Evolutionary conservation across 2,329 filamentous ascomycete genomes (phyloP).

Genomic region (Alternaria sp.): DNA sequence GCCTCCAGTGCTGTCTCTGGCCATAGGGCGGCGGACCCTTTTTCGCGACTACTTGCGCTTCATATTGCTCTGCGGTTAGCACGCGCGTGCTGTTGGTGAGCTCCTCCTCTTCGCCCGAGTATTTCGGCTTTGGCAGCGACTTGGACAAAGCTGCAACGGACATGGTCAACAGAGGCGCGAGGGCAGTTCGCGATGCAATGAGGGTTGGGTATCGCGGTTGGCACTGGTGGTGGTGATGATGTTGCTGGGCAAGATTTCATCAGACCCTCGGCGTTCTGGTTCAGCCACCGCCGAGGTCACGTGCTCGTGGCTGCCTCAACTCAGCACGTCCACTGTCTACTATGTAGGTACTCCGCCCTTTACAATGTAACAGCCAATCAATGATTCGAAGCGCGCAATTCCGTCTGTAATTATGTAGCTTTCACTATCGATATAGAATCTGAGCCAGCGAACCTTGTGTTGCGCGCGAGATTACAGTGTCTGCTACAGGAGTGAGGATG

Average conservation of each 20-base stretch:
- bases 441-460: background rate
- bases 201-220: background rate
- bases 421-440: background rate
- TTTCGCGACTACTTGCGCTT: slow-evolving; percentile 78
- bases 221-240: slow-evolving; percentile 2
- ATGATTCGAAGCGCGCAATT: background rate
- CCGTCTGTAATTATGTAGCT: background rate
- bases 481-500: background rate
- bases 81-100: slow-evolving; percentile 81
- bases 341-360: background rate
- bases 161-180: slow-evolving; percentile 27
- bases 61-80: slow-evolving; percentile 77
- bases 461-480: background rate
- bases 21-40: slow-evolving; percentile 89
- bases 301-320: background rate
- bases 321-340: background rate
- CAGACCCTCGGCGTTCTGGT: slow-evolving; percentile 1
- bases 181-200: background rate
- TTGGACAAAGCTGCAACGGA: slow-evolving; percentile 70
- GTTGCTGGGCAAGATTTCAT: slow-evolving; percentile 14
- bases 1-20: slow-evolving; percentile 87
- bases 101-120: slow-evolving; percentile 88
- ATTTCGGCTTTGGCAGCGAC: slow-evolving; percentile 86
- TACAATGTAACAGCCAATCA: background rate
- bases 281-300: slow-evolving; percentile 17